Evolutionary conservation across 192 early-diverging fungal species (phyloP), one percentile per base, ranked within the genome.

Genomic region (Phycomyces blakesleeanus): DNA sequence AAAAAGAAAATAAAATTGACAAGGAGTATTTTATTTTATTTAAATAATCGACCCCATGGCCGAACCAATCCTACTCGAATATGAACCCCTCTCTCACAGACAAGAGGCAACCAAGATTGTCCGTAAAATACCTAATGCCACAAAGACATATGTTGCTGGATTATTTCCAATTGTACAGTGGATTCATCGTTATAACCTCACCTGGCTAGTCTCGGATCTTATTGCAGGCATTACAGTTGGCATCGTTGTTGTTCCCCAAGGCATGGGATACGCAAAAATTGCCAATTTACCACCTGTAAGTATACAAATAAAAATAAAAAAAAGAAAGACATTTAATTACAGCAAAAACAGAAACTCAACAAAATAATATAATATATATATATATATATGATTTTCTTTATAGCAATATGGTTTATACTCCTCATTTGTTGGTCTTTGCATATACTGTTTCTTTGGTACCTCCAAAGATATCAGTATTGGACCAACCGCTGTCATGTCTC

Each of bases 401-500:
- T 34, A 34, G 29, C 29, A 34, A 34, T 34, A 34, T 7, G 29
- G 29, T 34, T 7, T 34, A 62, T 62, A 59, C 44, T 56, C 90
- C 58, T 76, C 81, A 47, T 89, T 92, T 58, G 75, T 88, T 39
- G 89, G 91, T 52, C 69, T 59, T 18, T 57, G 60, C 39, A 34
- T 63, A 21, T 66, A 93, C 60, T 78, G 77, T 49, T 77, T 90
- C 18, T 90, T 93, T 68, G 88, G 88, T 56, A 93, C 91, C 9
- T 86, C 87, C 15, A 93, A 93, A 74, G 83, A 84, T 63, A 74
- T 88, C 47, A 89, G 85, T 37, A 90, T 91, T 68, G 91, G 91
- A 24, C 71, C 71, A 38, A 72, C 71, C 44, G 71, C 92, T 51
- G 94, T 96, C 44, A 82, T 93, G 69, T 91, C 92, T 10, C 81